Evolutionary conservation across 805 yeast genomes (phyloP).

Genomic region (Helenozyma baotianmanensis): DNA sequence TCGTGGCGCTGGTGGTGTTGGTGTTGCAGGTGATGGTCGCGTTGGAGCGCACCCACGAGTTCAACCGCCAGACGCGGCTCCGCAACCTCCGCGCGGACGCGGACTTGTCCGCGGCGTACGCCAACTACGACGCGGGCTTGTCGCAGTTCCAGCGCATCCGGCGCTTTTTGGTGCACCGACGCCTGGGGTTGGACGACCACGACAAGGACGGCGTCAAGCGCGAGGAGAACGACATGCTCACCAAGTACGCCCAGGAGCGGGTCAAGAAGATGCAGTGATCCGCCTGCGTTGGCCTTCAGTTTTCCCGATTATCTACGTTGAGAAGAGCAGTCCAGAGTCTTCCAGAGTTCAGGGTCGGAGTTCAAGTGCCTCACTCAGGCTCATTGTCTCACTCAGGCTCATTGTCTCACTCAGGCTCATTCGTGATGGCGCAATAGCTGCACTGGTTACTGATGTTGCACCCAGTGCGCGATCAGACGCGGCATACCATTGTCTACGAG

Average conservation of each 20-base stretch:
- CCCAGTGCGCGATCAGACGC: too few species aligned
- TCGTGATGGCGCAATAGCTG: too few species aligned
- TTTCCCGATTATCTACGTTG: neutral
- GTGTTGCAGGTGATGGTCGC: slow-evolving; percentile 40
- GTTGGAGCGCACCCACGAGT: slow-evolving; percentile 33
- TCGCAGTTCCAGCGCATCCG: slow-evolving; percentile 29
- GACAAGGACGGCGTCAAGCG: slow-evolving; percentile 13
- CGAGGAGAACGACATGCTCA: slow-evolving; percentile 27
- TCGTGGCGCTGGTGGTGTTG: slow-evolving; percentile 32
- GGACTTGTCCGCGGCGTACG: slow-evolving; percentile 23
- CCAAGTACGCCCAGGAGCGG: slow-evolving; percentile 27
- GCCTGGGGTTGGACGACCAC: slow-evolving; percentile 21
- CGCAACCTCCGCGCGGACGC: slow-evolving; percentile 26
- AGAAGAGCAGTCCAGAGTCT: neutral
- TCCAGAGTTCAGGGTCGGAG: neutral
- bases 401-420: too few species aligned
- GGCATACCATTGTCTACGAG: too few species aligned
- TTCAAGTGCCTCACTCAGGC: too few species aligned
- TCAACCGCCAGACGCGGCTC: slow-evolving; percentile 17
- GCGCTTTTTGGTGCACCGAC: slow-evolving; percentile 29
- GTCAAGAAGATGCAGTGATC: slow-evolving; percentile 12
- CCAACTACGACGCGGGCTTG: slow-evolving; percentile 25
- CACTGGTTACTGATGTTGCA: too few species aligned
- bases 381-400: too few species aligned
- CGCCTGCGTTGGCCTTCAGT: slow-evolving; percentile 12